These are phyloP conservation scores for Brassica hybrid DNA, from an alignment of 441 rosid genomes.

Conservation along the genomic window DNA sequence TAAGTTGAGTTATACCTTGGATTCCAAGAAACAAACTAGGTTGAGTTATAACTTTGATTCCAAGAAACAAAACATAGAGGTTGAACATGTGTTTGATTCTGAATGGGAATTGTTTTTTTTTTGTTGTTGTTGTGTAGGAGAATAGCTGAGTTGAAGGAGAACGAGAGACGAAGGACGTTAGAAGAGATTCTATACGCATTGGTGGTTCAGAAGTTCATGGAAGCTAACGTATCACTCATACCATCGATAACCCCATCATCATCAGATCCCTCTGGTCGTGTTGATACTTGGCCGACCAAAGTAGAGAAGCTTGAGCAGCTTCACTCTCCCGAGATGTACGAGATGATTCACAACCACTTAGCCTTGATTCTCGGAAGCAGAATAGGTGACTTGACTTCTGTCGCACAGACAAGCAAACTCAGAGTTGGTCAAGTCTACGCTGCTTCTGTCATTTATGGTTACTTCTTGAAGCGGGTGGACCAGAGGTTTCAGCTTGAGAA, in stretches of 20 bases:
- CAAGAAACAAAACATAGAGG: background rate
- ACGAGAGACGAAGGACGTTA: slow-evolving; percentile 70
- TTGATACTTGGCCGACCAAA: slow-evolving; percentile 69
- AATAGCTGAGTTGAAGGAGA: no score
- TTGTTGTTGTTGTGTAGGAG: no score
- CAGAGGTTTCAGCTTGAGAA: slow-evolving; percentile 97
- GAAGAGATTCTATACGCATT: slow-evolving; percentile 91
- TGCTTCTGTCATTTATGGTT: slow-evolving; percentile 95
- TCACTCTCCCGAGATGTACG: slow-evolving; percentile 87
- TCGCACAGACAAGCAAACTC: slow-evolving; percentile 81
- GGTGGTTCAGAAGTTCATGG: slow-evolving; percentile 93
- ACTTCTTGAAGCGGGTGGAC: slow-evolving; percentile 88
- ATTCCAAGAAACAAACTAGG: no score
- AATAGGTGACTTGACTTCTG: slow-evolving; percentile 56
- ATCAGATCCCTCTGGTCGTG: slow-evolving; percentile 60
- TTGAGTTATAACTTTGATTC: no score
- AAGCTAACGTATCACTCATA: slow-evolving; percentile 74
- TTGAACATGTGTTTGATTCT: background rate
- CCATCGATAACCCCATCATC: slow-evolving; percentile 64
- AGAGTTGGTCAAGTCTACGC: slow-evolving; percentile 97
- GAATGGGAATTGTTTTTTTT: slow-evolving; percentile 7
- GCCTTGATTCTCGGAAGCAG: slow-evolving; percentile 78
- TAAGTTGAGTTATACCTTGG: no score
- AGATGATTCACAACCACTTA: slow-evolving; percentile 94
- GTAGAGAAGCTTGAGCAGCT: slow-evolving; percentile 69